A percentile compares a stretch with the other conserved stretches of the same genome.
Evolutionary conservation across 257 asterid species (phyloP).

Genomic region (Paraleonurus japonicus): DNA sequence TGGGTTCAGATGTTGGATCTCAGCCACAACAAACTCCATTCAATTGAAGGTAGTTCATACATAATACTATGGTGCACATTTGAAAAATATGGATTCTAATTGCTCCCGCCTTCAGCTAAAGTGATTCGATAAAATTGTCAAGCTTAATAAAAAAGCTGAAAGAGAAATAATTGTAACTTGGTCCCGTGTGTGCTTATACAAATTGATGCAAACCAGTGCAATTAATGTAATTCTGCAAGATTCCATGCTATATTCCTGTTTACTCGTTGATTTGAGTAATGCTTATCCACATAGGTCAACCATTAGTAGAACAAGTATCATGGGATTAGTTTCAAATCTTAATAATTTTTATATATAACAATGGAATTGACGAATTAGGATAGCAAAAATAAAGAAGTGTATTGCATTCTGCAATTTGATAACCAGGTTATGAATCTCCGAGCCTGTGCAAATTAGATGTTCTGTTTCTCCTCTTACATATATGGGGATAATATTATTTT

Average conservation of each 20-base stretch:
- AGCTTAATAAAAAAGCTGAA: neutral
- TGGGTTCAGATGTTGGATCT: constrained; percentile 97
- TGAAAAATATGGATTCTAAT: neutral
- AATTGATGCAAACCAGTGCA: neutral
- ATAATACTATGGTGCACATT: neutral
- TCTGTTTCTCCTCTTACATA: neutral
- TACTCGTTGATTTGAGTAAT: neutral
- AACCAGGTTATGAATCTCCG: neutral
- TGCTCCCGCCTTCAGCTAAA: neutral
- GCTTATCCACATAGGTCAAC: neutral
- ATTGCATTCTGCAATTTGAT: constrained; percentile 6
- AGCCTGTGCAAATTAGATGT: neutral
- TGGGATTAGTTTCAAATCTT: neutral
- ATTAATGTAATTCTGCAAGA: neutral
- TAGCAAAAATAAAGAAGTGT: neutral
- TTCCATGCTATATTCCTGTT: neutral
- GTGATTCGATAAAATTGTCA: neutral
- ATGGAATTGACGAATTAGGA: neutral
- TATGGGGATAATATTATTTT: too few species aligned
- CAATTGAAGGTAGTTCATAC: constrained; percentile 68
- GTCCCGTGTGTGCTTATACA: neutral
- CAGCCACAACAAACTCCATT: constrained; percentile 75
- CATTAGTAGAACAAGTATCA: neutral
- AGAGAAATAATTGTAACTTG: neutral
- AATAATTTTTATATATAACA: neutral